Conservation (phyloP, 345 rosid genomes). For the Sapria himalayana region DNA sequence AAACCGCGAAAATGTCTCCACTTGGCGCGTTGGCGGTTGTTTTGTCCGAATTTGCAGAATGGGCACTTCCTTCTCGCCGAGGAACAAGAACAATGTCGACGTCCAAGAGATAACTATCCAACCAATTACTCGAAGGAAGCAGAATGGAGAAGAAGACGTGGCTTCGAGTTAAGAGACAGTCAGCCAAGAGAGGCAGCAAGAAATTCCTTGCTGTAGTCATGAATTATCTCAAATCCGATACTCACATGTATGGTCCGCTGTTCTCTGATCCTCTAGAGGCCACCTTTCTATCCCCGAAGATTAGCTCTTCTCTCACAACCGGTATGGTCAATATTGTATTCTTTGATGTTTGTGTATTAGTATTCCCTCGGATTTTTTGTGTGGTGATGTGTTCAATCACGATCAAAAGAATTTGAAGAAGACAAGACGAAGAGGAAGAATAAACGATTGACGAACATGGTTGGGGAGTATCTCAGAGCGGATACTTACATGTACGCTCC, state of each 20-base stretch:
- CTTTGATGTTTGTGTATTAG: not conserved
- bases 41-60: no score
- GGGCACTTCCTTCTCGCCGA: no score
- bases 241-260: slow-evolving; percentile 30
- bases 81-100: no score
- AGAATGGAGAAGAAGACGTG: slow-evolving; percentile 8
- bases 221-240: slow-evolving; percentile 23
- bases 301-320: not conserved
- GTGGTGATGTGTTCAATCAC: not conserved
- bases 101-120: no score
- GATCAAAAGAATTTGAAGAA: slow-evolving; percentile 6
- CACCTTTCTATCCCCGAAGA: slow-evolving; percentile 4
- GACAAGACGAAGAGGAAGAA: slow-evolving; percentile 13
- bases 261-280: slow-evolving; percentile 10
- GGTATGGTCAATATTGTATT: slow-evolving; percentile 3
- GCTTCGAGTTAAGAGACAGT: slow-evolving; percentile 13
- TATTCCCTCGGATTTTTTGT: not conserved
- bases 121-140: no score
- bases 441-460: slow-evolving; percentile 12
- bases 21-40: no score
- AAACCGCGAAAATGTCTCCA: no score
- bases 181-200: slow-evolving; percentile 12
- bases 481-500: slow-evolving; percentile 26
- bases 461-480: slow-evolving; percentile 24
- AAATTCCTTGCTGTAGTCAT: slow-evolving; percentile 9